Conservation (phyloP, 148 eudicot genomes). For the Fallopia convolvulus region DNA sequence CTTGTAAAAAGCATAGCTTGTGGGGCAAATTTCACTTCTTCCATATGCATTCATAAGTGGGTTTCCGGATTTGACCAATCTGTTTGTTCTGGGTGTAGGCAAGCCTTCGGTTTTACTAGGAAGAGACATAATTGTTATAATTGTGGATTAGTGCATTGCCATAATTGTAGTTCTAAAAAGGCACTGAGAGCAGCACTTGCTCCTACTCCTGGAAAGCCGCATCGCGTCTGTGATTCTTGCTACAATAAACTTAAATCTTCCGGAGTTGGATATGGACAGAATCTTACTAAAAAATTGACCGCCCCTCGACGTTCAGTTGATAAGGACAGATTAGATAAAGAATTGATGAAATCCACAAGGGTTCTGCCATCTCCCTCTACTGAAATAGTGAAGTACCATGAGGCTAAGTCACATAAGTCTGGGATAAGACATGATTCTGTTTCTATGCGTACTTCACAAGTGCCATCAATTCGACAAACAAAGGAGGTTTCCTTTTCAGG, state of each 20-base stretch:
- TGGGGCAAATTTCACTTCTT: conserved; percentile 29
- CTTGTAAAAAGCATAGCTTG: conserved; percentile 30
- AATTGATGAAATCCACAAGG: conserved; percentile 24
- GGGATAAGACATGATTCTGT: conserved; percentile 18
- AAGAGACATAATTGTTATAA: conserved; percentile 37
- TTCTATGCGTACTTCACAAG: conserved; percentile 42
- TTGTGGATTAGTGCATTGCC: conserved; percentile 37
- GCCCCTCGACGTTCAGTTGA: conserved; percentile 21
- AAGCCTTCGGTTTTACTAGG: conserved; percentile 33
- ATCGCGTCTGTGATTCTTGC: conserved; percentile 36
- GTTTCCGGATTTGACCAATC: conserved; percentile 36
- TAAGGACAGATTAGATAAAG: conserved; percentile 19
- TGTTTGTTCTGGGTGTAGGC: conserved; percentile 29
- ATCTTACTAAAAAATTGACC: conserved; percentile 11
- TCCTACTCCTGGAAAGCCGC: conserved; percentile 34
- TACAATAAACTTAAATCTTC: conserved; percentile 27
- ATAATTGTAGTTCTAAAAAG: conserved; percentile 33
- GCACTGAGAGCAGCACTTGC: conserved; percentile 33
- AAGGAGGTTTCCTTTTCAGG: conserved; percentile 45
- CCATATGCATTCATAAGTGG: conserved; percentile 41
- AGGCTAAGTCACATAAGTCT: conserved; percentile 31
- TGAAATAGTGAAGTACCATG: conserved; percentile 37
- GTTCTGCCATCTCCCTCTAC: conserved; percentile 25
- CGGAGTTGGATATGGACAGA: conserved; percentile 12
- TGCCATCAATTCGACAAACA: conserved; percentile 34